A percentile compares a stretch with the other conserved stretches of the same genome.
These are phyloP conservation scores for Thymus mandschuricus DNA, from an alignment of 257 asterid genomes.

Conservation along the genomic window DNA sequence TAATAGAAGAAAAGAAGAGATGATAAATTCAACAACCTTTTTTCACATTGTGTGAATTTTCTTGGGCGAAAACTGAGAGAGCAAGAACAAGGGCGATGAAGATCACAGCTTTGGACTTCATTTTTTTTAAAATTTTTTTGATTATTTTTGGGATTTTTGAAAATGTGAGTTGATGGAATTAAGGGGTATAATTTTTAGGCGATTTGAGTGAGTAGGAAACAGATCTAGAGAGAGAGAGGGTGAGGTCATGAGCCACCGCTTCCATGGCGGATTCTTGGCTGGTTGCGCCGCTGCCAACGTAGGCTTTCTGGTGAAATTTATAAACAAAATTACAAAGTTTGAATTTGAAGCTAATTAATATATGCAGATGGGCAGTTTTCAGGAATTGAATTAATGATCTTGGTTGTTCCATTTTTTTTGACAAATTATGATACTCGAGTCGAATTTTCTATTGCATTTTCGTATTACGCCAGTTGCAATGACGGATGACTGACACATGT, in stretches of 20 bases:
- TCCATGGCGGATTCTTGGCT: slow-evolving; percentile 28
- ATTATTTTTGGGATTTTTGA: not conserved
- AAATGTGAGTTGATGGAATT: not conserved
- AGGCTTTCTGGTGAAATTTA: slow-evolving; percentile 21
- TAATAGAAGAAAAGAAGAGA: not conserved
- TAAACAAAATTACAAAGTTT: not conserved
- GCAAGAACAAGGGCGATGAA: slow-evolving; percentile 34
- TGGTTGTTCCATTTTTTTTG: too few relatives aligned
- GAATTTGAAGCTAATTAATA: too few relatives aligned
- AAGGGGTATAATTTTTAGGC: slow-evolving; percentile 30
- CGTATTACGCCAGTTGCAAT: too few relatives aligned
- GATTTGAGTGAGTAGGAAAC: slow-evolving; percentile 8
- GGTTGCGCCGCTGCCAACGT: slow-evolving; percentile 17
- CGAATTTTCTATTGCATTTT: too few relatives aligned
- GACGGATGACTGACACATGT: too few relatives aligned
- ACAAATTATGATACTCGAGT: too few relatives aligned
- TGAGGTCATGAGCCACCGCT: slow-evolving; percentile 25
- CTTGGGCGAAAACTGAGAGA: slow-evolving; percentile 32
- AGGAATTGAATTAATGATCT: too few relatives aligned
- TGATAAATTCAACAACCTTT: slow-evolving; percentile 10
- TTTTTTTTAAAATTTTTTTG: not conserved
- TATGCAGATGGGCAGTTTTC: too few relatives aligned
- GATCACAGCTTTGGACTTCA: slow-evolving; percentile 36
- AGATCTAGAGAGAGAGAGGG: not conserved
- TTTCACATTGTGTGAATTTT: slow-evolving; percentile 9